Conservation (phyloP, 257 asterid genomes). For the Ocimum tenuiflorum region DNA sequence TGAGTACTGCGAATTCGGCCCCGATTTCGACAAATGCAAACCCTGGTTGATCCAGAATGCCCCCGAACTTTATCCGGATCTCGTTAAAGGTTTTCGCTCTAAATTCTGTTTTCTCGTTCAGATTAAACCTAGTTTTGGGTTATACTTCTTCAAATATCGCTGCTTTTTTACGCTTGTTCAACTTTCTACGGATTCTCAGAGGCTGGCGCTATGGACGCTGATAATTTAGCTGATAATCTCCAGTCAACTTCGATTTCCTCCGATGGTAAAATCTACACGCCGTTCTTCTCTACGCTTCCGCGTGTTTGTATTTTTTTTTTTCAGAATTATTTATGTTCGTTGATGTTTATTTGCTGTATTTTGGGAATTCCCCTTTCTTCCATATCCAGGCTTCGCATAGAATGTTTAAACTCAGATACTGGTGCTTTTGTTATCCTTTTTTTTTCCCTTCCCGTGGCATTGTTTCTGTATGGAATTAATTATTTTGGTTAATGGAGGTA, state of each 20-base stretch:
- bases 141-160: too few relatives aligned
- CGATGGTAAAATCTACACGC: constrained; percentile 39
- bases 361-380: background rate
- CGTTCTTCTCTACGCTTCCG: background rate
- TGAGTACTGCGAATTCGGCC: constrained; percentile 94
- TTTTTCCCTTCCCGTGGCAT: background rate
- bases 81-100: constrained; percentile 50
- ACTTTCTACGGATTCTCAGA: constrained; percentile 28
- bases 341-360: background rate
- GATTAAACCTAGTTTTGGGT: background rate
- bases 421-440: background rate
- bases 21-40: constrained; percentile 89
- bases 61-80: constrained; percentile 77
- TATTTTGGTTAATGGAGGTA: constrained; percentile 6
- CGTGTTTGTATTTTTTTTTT: background rate
- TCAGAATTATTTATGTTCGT: background rate
- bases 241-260: constrained; percentile 72
- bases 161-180: background rate
- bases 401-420: background rate
- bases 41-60: constrained; percentile 88
- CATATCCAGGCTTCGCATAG: background rate
- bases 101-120: background rate
- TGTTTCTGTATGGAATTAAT: background rate
- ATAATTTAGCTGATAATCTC: constrained; percentile 63
- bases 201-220: constrained; percentile 56